Base-by-base conservation (phyloP, 306 rosid genomes). In the Herpetospermum pedunculosum region DNA sequence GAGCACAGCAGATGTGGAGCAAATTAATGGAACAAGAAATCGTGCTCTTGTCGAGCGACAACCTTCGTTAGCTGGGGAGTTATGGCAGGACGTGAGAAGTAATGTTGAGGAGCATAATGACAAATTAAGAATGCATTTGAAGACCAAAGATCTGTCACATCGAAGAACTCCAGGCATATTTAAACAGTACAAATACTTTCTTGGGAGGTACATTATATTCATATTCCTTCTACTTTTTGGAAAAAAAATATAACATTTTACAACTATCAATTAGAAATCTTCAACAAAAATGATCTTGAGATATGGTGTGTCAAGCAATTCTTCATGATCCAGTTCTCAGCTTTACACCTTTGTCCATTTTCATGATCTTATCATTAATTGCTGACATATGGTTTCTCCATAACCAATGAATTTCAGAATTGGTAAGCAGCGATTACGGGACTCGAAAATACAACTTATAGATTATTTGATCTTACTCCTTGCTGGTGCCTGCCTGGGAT, bases 401-500 rank as follows among this genome's bases (percentile, higher is more conserved):
- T 67, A 26, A 46, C 76, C 53, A 19, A 58, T 53, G 29, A 47
- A 83, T 84, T 60, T 75, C 85, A 94, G 99, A 83, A 87, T 72
- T 74, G 88, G 87, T 77, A 94, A 91, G 89, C 97, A 94, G 83
- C 84, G 96, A 75, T 83, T 89, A 32, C 82, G 97, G 80, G 99
- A 94, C 84, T 89, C 97, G 62, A 86, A 84, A 77, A 86, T 84
- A 43, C 92, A 89, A 78, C 91, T 94, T 49, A 88, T 91, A 52
- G 97, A 94, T 84, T 94, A 94, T 81, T 80, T 94, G 74, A 94
- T 91, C 80, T 81, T 94, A 76, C 85, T 94, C 57, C 96, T 94
- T 48, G 99, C 96, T 30, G 99, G 97, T 80, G 99, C 96, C 60
- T 89, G 97, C 89, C 86, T 91, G 84, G 99, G 99, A 84, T 84